Percentiles rank a stretch among this genome's conserved stretches.
Conservation (phyloP, 768 basidiomycete genomes). For the Boletus barrowsii region DNA sequence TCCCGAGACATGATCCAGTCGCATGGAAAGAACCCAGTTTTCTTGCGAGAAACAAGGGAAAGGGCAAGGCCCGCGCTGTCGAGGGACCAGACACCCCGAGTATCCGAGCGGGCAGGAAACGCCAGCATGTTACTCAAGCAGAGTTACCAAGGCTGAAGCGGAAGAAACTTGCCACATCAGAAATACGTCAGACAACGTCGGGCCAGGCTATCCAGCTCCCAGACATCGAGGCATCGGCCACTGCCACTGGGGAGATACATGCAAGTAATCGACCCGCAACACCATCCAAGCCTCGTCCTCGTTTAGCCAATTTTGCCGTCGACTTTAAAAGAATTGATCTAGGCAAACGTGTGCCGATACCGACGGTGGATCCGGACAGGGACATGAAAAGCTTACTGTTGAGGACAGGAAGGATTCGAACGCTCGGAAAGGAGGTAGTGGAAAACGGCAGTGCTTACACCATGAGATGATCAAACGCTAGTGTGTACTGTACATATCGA, state of each 20-base stretch:
- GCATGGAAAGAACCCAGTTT: conserved; percentile 35
- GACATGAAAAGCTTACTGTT: conserved; percentile 12
- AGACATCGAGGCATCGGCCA: background rate
- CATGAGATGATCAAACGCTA: background rate
- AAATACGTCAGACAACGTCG: background rate
- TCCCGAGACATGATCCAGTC: conserved; percentile 23
- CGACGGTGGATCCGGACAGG: conserved; percentile 7
- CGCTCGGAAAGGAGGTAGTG: conserved; percentile 11
- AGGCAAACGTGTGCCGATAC: conserved; percentile 1
- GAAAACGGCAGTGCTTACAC: conserved; percentile 25
- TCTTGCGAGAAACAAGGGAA: conserved; percentile 20
- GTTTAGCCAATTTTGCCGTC: conserved; percentile 20
- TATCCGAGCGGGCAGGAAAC: conserved; percentile 13
- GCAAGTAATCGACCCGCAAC: background rate
- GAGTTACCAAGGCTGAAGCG: conserved; percentile 15
- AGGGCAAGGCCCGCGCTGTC: conserved; percentile 14
- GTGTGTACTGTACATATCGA: no score
- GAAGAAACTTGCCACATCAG: conserved; percentile 1
- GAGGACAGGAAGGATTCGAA: conserved; percentile 30
- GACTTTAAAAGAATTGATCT: conserved; percentile 14
- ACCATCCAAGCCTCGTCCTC: conserved; percentile 18
- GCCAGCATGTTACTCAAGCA: conserved; percentile 2
- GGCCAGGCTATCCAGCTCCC: background rate
- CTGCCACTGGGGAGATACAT: background rate
- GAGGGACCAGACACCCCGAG: conserved; percentile 2